phyloP scores from a whole-genome alignment of 2,329 filamentous ascomycete species.

The Ilyonectria robusta region DNA sequence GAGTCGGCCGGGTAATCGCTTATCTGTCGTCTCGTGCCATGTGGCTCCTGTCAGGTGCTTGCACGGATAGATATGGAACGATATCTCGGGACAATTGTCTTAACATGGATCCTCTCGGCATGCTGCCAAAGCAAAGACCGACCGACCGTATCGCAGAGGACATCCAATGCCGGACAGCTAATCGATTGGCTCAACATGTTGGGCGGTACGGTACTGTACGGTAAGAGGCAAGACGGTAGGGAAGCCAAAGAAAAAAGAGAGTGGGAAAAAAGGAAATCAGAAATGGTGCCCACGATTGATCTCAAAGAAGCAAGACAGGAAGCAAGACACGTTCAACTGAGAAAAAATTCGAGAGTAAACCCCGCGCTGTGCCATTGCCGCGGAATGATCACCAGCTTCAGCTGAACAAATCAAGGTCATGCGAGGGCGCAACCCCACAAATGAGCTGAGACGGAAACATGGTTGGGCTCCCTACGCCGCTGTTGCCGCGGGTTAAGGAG shows the following conservation, averaged over 20 bases:
- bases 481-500: conserved; percentile 10
- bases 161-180: neutral
- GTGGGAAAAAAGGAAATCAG: neutral
- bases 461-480: conserved; percentile 14
- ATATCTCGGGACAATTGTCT: conserved; percentile 6
- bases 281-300: neutral
- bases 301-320: neutral
- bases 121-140: neutral
- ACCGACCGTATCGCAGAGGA: neutral
- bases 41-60: neutral
- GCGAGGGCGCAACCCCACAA: conserved; percentile 30
- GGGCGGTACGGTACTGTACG: neutral
- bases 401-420: conserved; percentile 5
- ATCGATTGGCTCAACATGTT: neutral
- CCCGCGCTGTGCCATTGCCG: neutral
- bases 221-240: neutral
- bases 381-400: conserved; percentile 12
- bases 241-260: neutral
- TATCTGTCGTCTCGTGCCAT: neutral
- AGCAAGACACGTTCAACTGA: neutral
- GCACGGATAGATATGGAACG: neutral
- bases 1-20: neutral
- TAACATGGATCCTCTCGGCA: neutral
- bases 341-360: neutral
- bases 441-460: conserved; percentile 25